phyloP scores from a whole-genome alignment of 2,329 filamentous ascomycete species.

The Fusarium austroafricanum region DNA sequence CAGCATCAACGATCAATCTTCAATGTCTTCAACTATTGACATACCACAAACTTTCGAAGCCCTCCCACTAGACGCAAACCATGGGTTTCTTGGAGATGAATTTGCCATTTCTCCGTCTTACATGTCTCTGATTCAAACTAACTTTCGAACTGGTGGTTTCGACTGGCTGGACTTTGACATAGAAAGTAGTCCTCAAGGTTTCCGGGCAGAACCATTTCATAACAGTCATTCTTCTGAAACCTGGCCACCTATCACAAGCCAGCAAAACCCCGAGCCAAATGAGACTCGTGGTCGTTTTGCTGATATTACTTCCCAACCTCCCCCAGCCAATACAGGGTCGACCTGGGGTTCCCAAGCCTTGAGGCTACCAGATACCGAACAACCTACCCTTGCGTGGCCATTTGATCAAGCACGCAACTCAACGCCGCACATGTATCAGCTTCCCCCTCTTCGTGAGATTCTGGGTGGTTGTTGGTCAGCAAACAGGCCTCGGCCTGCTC shows the following conservation, averaged over 20 bases:
- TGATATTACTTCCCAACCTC: neutral
- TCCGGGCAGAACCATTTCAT: neutral
- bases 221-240: neutral
- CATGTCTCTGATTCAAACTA: neutral
- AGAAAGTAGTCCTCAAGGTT: neutral
- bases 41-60: neutral
- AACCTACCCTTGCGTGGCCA: neutral
- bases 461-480: neutral
- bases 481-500: neutral
- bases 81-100: neutral
- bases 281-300: fast-evolving
- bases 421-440: neutral
- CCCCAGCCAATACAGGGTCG: neutral
- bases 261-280: neutral
- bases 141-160: neutral
- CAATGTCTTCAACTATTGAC: neutral
- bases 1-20: neutral
- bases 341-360: neutral
- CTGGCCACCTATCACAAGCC: neutral
- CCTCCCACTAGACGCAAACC: neutral
- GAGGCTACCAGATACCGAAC: fast-evolving
- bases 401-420: slow-evolving; percentile 1
- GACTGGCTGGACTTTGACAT: slow-evolving; percentile 1
- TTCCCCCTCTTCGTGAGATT: neutral
- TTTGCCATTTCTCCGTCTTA: neutral